Conservation (phyloP, 495 filamentous ascomycete species). For the Penicillium simplicissimum region DNA sequence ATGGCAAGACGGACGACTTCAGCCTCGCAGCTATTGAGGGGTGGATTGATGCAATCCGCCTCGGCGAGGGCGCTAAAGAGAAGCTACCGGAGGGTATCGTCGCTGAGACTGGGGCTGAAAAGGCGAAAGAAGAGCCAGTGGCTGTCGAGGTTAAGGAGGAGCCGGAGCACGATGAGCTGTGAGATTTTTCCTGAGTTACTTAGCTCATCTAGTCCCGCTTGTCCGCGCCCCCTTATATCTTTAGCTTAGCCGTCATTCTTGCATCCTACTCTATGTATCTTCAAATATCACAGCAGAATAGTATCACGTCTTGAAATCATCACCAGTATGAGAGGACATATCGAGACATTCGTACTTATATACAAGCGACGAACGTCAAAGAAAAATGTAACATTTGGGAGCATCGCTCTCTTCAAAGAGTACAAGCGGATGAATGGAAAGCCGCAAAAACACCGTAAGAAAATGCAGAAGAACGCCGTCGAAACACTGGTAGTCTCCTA, state of each 20-base stretch:
- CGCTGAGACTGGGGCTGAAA: slow-evolving; percentile 40
- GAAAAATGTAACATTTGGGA: slow-evolving; percentile 12
- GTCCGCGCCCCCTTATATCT: neutral
- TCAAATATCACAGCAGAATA: neutral
- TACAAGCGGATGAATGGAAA: slow-evolving; percentile 14
- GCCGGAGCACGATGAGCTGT: slow-evolving; percentile 41
- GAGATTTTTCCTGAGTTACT: slow-evolving; percentile 4
- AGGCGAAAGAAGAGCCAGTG: slow-evolving; percentile 45
- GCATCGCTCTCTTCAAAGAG: slow-evolving; percentile 13
- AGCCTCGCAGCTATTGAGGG: slow-evolving; percentile 63
- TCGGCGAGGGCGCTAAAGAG: slow-evolving; percentile 82
- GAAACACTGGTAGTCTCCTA: slow-evolving; percentile 4
- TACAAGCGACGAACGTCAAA: slow-evolving; percentile 19
- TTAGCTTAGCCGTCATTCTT: neutral
- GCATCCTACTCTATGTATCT: neutral
- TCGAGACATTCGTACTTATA: slow-evolving; percentile 21
- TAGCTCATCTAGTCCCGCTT: neutral
- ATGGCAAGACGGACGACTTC: slow-evolving; percentile 56
- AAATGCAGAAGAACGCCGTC: slow-evolving; percentile 29
- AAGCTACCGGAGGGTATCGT: slow-evolving; percentile 77
- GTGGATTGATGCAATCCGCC: slow-evolving; percentile 84
- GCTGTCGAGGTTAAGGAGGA: slow-evolving; percentile 41
- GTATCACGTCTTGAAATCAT: neutral
- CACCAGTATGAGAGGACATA: neutral
- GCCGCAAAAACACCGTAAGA: slow-evolving; percentile 23